Evolutionary conservation across 768 basidiomycete genomes (phyloP).

Genomic region (Candolleomyces eurysporus): DNA sequence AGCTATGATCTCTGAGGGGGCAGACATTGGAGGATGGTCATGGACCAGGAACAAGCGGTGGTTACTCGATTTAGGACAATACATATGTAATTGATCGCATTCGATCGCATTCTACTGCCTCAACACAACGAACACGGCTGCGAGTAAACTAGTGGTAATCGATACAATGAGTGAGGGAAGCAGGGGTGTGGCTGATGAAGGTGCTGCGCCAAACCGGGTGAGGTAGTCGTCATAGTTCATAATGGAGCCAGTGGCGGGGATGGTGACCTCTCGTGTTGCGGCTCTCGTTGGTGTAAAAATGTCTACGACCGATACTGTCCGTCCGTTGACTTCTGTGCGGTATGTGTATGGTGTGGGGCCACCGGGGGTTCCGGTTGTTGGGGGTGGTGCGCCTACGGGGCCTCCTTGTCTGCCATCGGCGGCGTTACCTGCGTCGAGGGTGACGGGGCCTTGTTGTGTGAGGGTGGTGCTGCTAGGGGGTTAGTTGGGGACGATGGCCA

Average conservation of each 20-base stretch:
- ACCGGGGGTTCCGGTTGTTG: slow-evolving; percentile 36
- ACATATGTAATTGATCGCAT: not conserved
- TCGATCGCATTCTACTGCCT: not conserved
- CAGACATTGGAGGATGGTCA: not conserved
- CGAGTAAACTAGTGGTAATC: not conserved
- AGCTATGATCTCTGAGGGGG: not conserved
- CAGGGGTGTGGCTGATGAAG: not conserved
- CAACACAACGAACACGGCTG: not conserved
- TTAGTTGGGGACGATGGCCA: slow-evolving; percentile 13
- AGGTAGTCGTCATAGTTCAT: slow-evolving; percentile 12
- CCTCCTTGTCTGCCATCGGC: slow-evolving; percentile 43
- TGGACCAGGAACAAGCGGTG: too few species aligned
- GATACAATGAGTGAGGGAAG: not conserved
- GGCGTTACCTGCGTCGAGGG: slow-evolving; percentile 21
- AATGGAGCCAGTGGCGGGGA: slow-evolving; percentile 31
- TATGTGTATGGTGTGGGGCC: slow-evolving; percentile 51
- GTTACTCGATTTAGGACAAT: too few species aligned
- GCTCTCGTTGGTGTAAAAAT: slow-evolving; percentile 41
- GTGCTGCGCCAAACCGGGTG: slow-evolving; percentile 5
- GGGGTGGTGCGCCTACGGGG: slow-evolving; percentile 55
- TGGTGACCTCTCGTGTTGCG: slow-evolving; percentile 20
- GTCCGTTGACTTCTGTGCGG: slow-evolving; percentile 44
- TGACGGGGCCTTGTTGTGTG: slow-evolving; percentile 14
- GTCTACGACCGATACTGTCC: slow-evolving; percentile 30
- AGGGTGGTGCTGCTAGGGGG: slow-evolving; percentile 18